Conservation (phyloP, 2,329 filamentous ascomycete genomes). For the Penicillium brasilianum region DNA sequence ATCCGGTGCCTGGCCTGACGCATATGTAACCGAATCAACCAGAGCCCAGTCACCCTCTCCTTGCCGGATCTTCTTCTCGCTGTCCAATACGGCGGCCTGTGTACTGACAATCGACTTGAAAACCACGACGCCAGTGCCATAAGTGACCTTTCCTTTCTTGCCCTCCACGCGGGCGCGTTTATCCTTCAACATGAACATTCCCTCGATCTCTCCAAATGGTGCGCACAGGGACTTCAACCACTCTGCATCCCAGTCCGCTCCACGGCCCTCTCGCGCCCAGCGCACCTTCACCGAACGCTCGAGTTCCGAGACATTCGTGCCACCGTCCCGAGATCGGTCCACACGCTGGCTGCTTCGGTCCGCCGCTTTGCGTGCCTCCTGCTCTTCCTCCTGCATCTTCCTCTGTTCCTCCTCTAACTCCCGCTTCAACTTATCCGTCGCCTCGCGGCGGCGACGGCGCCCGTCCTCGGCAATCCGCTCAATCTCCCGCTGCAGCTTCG, state of each 20-base stretch:
- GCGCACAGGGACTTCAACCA: constrained; percentile 55
- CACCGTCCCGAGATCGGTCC: constrained; percentile 44
- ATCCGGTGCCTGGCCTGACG: constrained; percentile 58
- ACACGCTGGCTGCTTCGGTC: constrained; percentile 40
- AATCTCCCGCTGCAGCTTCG: constrained; percentile 60
- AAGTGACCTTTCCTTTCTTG: constrained; percentile 56
- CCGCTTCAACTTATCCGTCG: constrained; percentile 52
- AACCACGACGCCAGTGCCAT: constrained; percentile 61
- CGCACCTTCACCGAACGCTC: constrained; percentile 64
- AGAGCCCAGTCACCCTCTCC: constrained; percentile 51
- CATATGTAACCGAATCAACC: constrained; percentile 62
- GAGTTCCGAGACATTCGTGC: constrained; percentile 56
- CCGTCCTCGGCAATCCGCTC: constrained; percentile 59
- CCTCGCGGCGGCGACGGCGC: constrained; percentile 56
- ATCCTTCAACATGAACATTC: constrained; percentile 60
- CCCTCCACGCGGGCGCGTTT: constrained; percentile 59
- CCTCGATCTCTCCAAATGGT: constrained; percentile 63
- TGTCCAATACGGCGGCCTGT: constrained; percentile 61
- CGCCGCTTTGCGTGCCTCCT: constrained; percentile 48
- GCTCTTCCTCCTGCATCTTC: constrained; percentile 46
- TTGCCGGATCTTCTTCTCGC: constrained; percentile 42
- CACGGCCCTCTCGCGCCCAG: constrained; percentile 56
- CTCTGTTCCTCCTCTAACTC: constrained; percentile 49
- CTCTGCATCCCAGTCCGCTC: constrained; percentile 54
- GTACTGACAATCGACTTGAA: constrained; percentile 64